Evolutionary conservation across 148 eudicot species (phyloP), one percentile per base, ranked within the genome.

Genomic region (Nepenthes mirabilis): DNA sequence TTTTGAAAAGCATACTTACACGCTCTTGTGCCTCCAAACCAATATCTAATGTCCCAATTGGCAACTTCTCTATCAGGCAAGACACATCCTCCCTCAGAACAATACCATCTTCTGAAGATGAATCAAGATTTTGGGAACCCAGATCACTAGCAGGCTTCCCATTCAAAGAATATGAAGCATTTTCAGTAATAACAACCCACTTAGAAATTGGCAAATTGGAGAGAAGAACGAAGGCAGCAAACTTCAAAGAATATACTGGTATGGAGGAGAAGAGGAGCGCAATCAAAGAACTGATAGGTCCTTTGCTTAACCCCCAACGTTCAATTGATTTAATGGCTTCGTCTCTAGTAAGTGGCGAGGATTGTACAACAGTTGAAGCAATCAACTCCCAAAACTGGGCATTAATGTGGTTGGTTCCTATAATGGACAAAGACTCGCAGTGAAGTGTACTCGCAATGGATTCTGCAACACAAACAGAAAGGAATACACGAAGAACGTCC

Each of bases 261-360:
- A 76, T 79, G 59, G 85, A 74, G 34, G 99, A 84, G 72, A 86
- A 89, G 37, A 93, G 70, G 43, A 86, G 71, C 14, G 96, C 86
- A 79, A 82, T 82, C 76, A 93, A 77, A 37, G 99, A 80, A 62
- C 81, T 81, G 43, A 93, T 70, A 23, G 88, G 77, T 55, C 88
- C 91, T 59, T 79, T 79, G 72, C 77, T 82, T 61, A 93, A 75
- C 36, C 95, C 99, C 99, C 99, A 93, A 47, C 84, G 79, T 60
- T 93, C 87, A 70, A 86, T 74, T 58, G 99, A 85, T 62, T 79
- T 93, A 53, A 78, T 67, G 52, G 96, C 88, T 66, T 72, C 84
- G 62, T 86, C 91, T 79, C 95, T 80, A 60, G 95, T 84, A 65
- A 63, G 62, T 52, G 79, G 23, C 59, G 91, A 84, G 40, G 96